These are phyloP conservation scores for Bonia amplexicaulis DNA, from an alignment of 176 grass and related monocot species.

Conservation along the genomic window DNA sequence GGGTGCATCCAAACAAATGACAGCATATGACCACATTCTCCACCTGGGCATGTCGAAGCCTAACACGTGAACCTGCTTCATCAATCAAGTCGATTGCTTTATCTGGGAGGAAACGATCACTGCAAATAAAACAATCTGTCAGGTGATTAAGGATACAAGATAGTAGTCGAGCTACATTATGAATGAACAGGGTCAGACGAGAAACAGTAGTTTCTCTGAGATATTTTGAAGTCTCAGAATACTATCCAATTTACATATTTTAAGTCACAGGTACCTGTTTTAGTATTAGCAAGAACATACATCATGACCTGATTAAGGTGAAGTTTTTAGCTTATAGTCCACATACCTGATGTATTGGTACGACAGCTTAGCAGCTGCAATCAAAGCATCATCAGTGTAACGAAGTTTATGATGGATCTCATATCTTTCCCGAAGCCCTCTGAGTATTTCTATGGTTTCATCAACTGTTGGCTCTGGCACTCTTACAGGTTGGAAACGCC, in stretches of 20 bases:
- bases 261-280: neutral
- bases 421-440: constrained; percentile 79
- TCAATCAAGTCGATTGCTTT: constrained; percentile 97
- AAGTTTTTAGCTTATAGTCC: constrained; percentile 17
- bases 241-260: neutral
- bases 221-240: constrained; percentile 21
- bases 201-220: neutral
- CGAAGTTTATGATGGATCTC: constrained; percentile 94
- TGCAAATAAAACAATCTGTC: constrained; percentile 33
- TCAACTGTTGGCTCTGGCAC: constrained; percentile 95
- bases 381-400: constrained; percentile 77
- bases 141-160: constrained; percentile 9
- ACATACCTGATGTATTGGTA: constrained; percentile 89
- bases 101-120: constrained; percentile 83
- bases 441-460: constrained; percentile 88
- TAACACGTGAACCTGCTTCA: constrained; percentile 85
- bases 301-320: neutral
- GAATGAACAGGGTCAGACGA: neutral
- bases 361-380: constrained; percentile 73
- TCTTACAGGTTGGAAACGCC: constrained; percentile 93
- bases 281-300: neutral
- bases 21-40: constrained; percentile 21
- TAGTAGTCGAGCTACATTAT: neutral
- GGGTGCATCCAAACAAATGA: constrained; percentile 11
- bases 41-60: constrained; percentile 85